A percentile compares a stretch with the other conserved stretches of the same genome.
Conservation (phyloP, 2,329 filamentous ascomycete species). For the Paradendryphiella salina region DNA sequence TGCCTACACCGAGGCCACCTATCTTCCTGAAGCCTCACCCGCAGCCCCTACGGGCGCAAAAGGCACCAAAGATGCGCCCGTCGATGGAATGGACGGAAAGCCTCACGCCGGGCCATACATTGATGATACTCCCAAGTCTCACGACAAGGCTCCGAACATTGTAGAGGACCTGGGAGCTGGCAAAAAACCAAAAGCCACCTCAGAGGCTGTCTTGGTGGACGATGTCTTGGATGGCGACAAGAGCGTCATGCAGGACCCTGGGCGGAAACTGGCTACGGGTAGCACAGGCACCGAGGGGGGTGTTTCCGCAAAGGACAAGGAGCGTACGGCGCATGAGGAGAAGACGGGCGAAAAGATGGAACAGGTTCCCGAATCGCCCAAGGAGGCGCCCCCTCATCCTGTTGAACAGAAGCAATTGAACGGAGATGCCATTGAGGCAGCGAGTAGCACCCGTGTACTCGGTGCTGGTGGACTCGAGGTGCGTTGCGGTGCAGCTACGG, state of each 20-base stretch:
- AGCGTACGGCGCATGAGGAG: slow-evolving; percentile 68
- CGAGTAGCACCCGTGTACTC: slow-evolving; percentile 27
- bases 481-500: slow-evolving; percentile 8
- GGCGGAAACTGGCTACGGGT: slow-evolving; percentile 73
- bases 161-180: slow-evolving; percentile 46
- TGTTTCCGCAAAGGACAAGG: slow-evolving; percentile 84
- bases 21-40: slow-evolving; percentile 26
- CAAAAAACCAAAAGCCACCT: slow-evolving; percentile 31
- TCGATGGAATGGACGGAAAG: slow-evolving; percentile 91
- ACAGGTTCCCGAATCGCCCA: slow-evolving; percentile 80
- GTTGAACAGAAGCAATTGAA: slow-evolving; percentile 71
- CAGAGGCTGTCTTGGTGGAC: slow-evolving; percentile 37
- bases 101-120: slow-evolving; percentile 86
- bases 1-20: slow-evolving; percentile 27
- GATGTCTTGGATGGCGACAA: slow-evolving; percentile 60
- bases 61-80: slow-evolving; percentile 78
- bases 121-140: slow-evolving; percentile 50
- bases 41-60: slow-evolving; percentile 34
- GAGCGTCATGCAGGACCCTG: slow-evolving; percentile 91
- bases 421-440: slow-evolving; percentile 19
- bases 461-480: slow-evolving; percentile 47
- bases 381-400: slow-evolving; percentile 80
- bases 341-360: slow-evolving; percentile 66
- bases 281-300: slow-evolving; percentile 90
- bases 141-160: slow-evolving; percentile 39